Percentiles rank a stretch among this genome's conserved stretches.
These are phyloP conservation scores for Auricularia heimuer DNA, from an alignment of 768 basidiomycete species.

Conservation along the genomic window DNA sequence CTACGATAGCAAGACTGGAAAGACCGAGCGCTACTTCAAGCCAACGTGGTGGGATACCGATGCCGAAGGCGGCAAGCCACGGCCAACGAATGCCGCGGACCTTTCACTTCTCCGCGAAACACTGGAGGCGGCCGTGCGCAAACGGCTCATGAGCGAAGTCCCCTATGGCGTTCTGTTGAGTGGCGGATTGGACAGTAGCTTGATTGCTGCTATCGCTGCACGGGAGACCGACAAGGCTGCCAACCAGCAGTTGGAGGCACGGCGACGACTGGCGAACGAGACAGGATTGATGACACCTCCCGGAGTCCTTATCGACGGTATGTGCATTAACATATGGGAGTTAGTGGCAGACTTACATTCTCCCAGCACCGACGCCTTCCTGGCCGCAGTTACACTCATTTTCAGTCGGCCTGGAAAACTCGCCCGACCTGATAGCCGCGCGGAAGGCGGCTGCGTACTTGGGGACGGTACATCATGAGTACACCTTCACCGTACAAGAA, in stretches of 20 bases:
- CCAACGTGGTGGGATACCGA: conserved; percentile 91
- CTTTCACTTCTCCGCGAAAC: conserved; percentile 63
- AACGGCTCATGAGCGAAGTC: conserved; percentile 95
- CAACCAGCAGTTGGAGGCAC: conserved; percentile 63
- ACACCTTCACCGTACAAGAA: conserved; percentile 96
- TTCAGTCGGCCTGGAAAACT: conserved; percentile 89
- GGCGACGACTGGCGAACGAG: conserved; percentile 32
- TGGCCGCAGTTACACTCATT: conserved; percentile 99
- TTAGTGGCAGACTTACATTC: conserved; percentile 4
- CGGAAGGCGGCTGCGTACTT: conserved; percentile 87
- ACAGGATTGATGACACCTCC: conserved; percentile 7
- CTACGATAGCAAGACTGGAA: conserved; percentile 75
- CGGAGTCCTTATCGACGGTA: conserved; percentile 3
- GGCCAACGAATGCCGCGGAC: conserved; percentile 56
- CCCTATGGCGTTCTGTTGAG: conserved; percentile 95
- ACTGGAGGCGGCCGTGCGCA: conserved; percentile 85
- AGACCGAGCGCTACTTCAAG: conserved; percentile 74
- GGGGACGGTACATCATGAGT: conserved; percentile 94
- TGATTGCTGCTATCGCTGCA: conserved; percentile 92
- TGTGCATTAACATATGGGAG: conserved; percentile 1
- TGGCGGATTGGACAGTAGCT: conserved; percentile 89
- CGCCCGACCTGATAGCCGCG: conserved; percentile 91
- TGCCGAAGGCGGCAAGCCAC: conserved; percentile 42
- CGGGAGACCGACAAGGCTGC: conserved; percentile 91
- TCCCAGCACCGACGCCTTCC: conserved; percentile 57